Evolutionary conservation across 2,329 filamentous ascomycete species (phyloP), one percentile per base, ranked within the genome.

Genomic region (Apiospora hydei): DNA sequence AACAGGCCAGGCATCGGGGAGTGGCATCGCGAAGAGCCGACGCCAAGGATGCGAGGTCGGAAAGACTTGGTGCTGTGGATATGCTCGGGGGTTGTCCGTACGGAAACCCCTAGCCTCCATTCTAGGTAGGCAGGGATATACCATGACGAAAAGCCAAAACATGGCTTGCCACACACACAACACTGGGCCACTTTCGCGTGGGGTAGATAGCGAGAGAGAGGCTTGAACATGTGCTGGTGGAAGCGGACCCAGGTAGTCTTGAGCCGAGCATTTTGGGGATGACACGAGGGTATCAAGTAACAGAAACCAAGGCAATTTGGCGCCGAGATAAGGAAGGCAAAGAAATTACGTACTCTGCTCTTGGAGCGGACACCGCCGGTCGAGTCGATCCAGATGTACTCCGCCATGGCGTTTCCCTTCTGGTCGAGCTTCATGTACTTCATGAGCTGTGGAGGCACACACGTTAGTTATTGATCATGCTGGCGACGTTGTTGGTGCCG

Each of bases 391-490:
- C 96, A 98, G 88, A 98, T 91, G 86, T 98, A 98, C 87, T 98
- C 96, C 81, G 95, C 96, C 85, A 98, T 96, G 82, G 97, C 88
- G 79, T 86, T 87, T 83, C 95, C 95, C 84, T 93, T 94, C 88
- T 98, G 96, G 83, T 95, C 92, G 80, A 98, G 93, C 81, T 88
- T 88, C 86, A 96, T 91, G 89, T 96, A 98, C 86, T 98, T 98
- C 84, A 92, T 87, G 84, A 98, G 91, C 94, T 98, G 84, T 80
- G 70, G 70, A 41, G 68, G 68, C 44, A 51, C 70, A 44, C 26
- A 68, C 70, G 75, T 78, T 70, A 57, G 41, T 34, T 38, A 47
- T 46, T 34, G 30, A 47, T 8, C 18, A 64, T 64, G 57, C 57
- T 41, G 57, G 57, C 34, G 11, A 41, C 34, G 41, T 64, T 64